phyloP scores from a whole-genome alignment of 306 rosid genomes.

The Chamaecrista fasciculata region DNA sequence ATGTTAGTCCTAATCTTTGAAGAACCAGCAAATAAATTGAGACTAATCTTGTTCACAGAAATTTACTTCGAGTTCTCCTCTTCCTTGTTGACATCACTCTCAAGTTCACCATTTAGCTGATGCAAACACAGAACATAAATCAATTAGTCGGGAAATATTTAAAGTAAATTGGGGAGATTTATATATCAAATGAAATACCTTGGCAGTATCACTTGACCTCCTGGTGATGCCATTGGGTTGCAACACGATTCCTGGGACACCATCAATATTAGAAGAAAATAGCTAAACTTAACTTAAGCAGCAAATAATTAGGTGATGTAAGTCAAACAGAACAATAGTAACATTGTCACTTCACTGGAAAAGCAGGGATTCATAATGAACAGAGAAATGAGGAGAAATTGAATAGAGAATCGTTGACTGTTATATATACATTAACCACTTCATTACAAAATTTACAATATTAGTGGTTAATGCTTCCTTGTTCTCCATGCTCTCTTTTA shows the following conservation, averaged over 20 bases:
- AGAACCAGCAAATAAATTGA: conserved; percentile 12
- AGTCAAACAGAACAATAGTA: not conserved
- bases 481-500: not conserved
- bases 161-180: not conserved
- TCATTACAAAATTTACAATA: not conserved
- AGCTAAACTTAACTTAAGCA: conserved; percentile 5
- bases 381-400: not conserved
- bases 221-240: conserved; percentile 37
- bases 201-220: conserved; percentile 41
- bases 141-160: conserved; percentile 1
- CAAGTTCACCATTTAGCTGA: conserved; percentile 45
- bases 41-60: conserved; percentile 26
- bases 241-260: conserved; percentile 31
- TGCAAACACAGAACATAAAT: conserved; percentile 22
- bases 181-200: conserved; percentile 29
- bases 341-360: not conserved
- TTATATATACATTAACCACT: not conserved
- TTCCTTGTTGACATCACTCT: conserved; percentile 33
- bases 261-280: conserved; percentile 23
- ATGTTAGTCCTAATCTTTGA: conserved; percentile 27
- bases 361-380: not conserved
- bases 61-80: conserved; percentile 63
- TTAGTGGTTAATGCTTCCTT: not conserved
- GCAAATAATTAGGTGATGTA: conserved; percentile 15
- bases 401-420: not conserved